These are phyloP conservation scores for Plantago major DNA, from an alignment of 257 asterid genomes.

Conservation along the genomic window DNA sequence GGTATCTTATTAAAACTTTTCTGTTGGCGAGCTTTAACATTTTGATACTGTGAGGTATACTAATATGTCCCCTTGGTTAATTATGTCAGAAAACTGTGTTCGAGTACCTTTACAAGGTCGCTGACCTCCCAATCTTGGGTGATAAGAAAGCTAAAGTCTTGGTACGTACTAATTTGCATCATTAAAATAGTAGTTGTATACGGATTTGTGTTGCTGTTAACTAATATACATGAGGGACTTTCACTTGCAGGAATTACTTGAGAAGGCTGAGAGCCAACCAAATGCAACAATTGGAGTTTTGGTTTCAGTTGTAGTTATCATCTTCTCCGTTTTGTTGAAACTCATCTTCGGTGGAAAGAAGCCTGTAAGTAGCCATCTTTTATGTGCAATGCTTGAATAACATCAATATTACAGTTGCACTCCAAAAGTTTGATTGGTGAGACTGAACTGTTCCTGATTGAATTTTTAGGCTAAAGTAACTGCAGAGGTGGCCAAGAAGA, in stretches of 20 bases:
- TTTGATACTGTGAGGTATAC: not conserved
- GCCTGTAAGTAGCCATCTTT: slow-evolving; percentile 40
- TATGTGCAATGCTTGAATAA: not conserved
- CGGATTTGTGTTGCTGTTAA: not conserved
- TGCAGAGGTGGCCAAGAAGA: slow-evolving; percentile 37
- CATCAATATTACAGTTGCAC: not conserved
- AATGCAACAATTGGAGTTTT: slow-evolving; percentile 69
- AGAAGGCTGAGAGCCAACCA: slow-evolving; percentile 84
- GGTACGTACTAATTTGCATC: slow-evolving; percentile 36
- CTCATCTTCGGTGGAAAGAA: slow-evolving; percentile 86
- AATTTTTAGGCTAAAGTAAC: slow-evolving; percentile 38
- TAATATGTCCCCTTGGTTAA: slow-evolving; percentile 1
- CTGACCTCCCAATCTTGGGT: slow-evolving; percentile 79
- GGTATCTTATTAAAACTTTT: slow-evolving; percentile 32
- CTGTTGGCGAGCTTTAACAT: not conserved
- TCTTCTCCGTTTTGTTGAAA: slow-evolving; percentile 58
- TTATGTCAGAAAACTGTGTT: slow-evolving; percentile 65
- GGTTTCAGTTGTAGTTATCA: slow-evolving; percentile 38
- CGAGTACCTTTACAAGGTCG: slow-evolving; percentile 76
- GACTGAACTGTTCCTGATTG: not conserved
- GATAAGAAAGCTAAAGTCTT: slow-evolving; percentile 64
- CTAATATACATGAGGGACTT: slow-evolving; percentile 3
- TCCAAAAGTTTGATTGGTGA: not conserved
- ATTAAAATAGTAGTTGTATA: not conserved
- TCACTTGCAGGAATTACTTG: slow-evolving; percentile 59